A percentile compares a stretch with the other conserved stretches of the same genome.
Conservation (phyloP, 441 rosid genomes). For the Biscutella laevigata region DNA sequence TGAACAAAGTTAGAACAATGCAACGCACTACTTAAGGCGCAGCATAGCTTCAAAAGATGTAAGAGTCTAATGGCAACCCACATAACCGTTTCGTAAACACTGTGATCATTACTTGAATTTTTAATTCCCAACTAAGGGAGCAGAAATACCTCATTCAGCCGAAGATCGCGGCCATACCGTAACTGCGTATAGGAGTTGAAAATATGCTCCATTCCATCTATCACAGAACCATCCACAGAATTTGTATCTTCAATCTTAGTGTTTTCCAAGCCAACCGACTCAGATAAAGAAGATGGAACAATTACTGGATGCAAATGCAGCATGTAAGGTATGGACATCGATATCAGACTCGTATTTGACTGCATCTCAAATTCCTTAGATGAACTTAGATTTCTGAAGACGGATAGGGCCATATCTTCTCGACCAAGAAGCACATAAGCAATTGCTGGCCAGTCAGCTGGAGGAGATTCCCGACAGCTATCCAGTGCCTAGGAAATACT, state of each 20-base stretch:
- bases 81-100: not conserved
- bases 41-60: not conserved
- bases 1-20: slow-evolving; percentile 2
- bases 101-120: not conserved
- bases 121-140: not conserved
- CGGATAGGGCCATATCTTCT: slow-evolving; percentile 80
- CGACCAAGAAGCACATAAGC: slow-evolving; percentile 95
- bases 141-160: slow-evolving; percentile 79
- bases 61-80: slow-evolving; percentile 5
- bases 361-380: slow-evolving; percentile 54
- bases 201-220: slow-evolving; percentile 99
- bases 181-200: slow-evolving; percentile 80
- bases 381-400: slow-evolving; percentile 44
- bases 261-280: slow-evolving; percentile 55
- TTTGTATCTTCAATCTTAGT: slow-evolving; percentile 73
- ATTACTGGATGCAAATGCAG: slow-evolving; percentile 95
- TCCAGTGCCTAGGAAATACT: slow-evolving; percentile 65
- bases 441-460: slow-evolving; percentile 89
- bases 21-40: not conserved
- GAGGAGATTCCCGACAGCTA: slow-evolving; percentile 92
- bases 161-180: slow-evolving; percentile 89
- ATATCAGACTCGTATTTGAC: slow-evolving; percentile 51
- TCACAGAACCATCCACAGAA: slow-evolving; percentile 63
- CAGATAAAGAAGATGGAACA: slow-evolving; percentile 71
- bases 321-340: slow-evolving; percentile 92